A percentile compares a stretch with the other conserved stretches of the same genome.
These are phyloP conservation scores for Paramecium biaurelia DNA, from an alignment of 73 alveolate species.

Conservation along the genomic window DNA sequence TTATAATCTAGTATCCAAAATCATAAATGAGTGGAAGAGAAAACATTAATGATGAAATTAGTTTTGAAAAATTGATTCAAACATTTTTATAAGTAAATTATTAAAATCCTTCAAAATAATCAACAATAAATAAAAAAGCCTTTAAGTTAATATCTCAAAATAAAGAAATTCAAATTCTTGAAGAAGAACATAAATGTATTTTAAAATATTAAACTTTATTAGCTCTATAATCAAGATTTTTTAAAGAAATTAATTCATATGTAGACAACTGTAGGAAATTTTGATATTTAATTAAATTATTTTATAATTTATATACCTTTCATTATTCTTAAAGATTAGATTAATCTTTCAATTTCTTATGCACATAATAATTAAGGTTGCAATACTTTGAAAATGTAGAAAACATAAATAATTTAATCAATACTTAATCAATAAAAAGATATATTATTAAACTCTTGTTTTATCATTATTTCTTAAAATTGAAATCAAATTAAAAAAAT, in stretches of 20 bases:
- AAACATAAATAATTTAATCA: too few species aligned
- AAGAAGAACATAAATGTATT: conserved; percentile 34
- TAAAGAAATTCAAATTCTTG: background rate
- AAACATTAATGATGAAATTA: background rate
- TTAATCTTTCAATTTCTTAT: too few species aligned
- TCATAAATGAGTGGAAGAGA: background rate
- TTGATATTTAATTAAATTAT: background rate
- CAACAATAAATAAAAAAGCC: background rate
- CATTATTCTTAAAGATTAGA: background rate
- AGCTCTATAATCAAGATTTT: background rate
- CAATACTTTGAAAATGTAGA: background rate
- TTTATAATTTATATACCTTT: background rate
- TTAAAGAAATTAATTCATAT: background rate
- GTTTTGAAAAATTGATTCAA: background rate
- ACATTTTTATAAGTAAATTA: background rate
- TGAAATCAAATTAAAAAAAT: too few species aligned
- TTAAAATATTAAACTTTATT: background rate
- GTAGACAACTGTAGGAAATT: background rate
- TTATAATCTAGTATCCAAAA: background rate
- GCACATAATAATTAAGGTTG: background rate
- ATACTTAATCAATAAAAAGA: too few species aligned
- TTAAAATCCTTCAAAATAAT: background rate
- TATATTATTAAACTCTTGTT: too few species aligned
- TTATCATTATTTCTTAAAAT: too few species aligned
- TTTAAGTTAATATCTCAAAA: background rate